Evolutionary conservation across 306 rosid genomes (phyloP), one percentile per base, ranked within the genome.

Genomic region (Rubus parviflorus): DNA sequence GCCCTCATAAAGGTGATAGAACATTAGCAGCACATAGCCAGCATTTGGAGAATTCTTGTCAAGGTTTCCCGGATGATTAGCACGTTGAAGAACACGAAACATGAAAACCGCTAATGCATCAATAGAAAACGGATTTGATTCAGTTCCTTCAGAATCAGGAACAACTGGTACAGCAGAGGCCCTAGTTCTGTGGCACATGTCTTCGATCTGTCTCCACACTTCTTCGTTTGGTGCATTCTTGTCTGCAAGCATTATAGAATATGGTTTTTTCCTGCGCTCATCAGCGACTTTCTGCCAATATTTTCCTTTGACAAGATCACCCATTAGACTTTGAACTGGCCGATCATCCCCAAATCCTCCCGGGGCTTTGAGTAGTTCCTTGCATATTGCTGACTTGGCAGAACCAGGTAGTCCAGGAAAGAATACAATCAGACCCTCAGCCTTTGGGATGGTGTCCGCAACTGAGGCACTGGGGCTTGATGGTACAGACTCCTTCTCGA

Each of bases 161-260:
- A 95, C 92, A 81, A 95, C 92, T 41, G 98, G 98, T 77, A 89
- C 88, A 68, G 97, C 98, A 72, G 91, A 85, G 65, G 96, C 93
- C 78, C 82, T 82, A 73, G 92, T 90, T 76, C 85, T 87, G 81
- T 16, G 90, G 80, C 98, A 95, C 96, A 95, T 95, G 75, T 82
- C 84, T 88, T 92, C 97, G 70, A 95, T 81, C 97, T 81, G 90
- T 86, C 90, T 85, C 98, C 98, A 95, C 74, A 95, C 98, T 90
- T 92, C 97, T 89, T 87, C 90, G 85, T 95, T 95, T 22, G 98
- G 98, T 17, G 98, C 98, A 88, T 95, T 95, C 89, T 95, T 95
- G 88, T 95, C 98, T 10, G 97, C 98, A 78, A 95, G 97, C 88
- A 95, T 82, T 80, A 95, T 90, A 57, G 98, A 95, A 79, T 86